These are phyloP conservation scores for Fagus sylvatica DNA, from an alignment of 306 rosid genomes.

Conservation along the genomic window DNA sequence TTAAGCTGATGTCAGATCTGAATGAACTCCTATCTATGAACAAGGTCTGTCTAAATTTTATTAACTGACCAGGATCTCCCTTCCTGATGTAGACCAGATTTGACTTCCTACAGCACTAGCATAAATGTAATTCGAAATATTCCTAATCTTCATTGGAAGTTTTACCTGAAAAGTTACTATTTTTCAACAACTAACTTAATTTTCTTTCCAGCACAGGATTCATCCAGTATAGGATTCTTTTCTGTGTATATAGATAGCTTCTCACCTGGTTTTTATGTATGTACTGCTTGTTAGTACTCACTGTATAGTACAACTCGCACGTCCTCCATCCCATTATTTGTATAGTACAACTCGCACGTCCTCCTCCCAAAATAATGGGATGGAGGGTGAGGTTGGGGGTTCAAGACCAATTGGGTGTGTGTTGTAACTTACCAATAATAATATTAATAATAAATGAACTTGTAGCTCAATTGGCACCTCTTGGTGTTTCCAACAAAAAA, in stretches of 20 bases:
- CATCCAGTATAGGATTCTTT: background rate
- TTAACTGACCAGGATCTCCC: background rate
- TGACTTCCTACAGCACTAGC: too few species aligned
- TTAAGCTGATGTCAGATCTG: background rate
- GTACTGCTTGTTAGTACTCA: background rate
- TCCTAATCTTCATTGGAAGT: too few species aligned
- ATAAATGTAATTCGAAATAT: too few species aligned
- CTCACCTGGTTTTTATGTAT: background rate
- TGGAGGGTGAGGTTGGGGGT: too few species aligned
- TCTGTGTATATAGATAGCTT: background rate
- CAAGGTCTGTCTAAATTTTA: background rate
- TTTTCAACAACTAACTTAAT: background rate
- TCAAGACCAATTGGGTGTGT: too few species aligned
- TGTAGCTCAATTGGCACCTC: too few species aligned
- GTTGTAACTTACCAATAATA: too few species aligned
- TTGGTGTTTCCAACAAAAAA: too few species aligned
- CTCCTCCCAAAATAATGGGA: too few species aligned
- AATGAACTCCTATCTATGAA: too few species aligned
- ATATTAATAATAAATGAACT: too few species aligned
- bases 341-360: background rate
- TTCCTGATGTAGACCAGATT: background rate
- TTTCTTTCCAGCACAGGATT: background rate
- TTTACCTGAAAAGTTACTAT: background rate
- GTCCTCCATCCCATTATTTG: background rate
- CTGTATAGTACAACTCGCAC: background rate